Evolutionary conservation across 768 basidiomycete genomes (phyloP), one percentile per base, ranked within the genome.

Genomic region (Scleroderma citrinum): DNA sequence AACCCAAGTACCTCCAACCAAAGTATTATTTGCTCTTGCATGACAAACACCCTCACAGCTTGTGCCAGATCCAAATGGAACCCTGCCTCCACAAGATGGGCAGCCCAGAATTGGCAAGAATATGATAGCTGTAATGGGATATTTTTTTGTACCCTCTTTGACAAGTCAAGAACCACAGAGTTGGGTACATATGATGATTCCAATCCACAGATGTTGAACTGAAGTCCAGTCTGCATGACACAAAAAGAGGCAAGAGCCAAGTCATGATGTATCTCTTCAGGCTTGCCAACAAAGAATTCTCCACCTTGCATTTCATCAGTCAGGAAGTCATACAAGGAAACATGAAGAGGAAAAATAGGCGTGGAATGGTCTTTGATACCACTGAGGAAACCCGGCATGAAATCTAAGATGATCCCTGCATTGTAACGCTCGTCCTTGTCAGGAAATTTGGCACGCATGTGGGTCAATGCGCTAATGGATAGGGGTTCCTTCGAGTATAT

Each of bases 131-230:
- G 19, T 5, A 40, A 10, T 23, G 19, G 7, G 10, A 40, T 40
- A 23, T 23, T 40, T 23, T 21, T 13, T 7, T 38, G 16, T 5
- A 51, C 10, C 11, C 35, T 42, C 20, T 17, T 32, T 17, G 24
- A 5, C 17, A 34, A 24, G 26, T 31, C 44, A 1, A 5, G 1
- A 16, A 69, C 45, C 13, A 66, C 59, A 16, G 38, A 38, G 50
- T 72, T 68, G 13, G 23, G 49, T 8, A 60, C 23, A 45, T 63
- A 59, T 3, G 69, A 70, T 7, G 57, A 62, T 17, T 56, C 53
- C 8, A 72, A 71, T 68, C 44, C n/a, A n/a, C 34, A 35, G 12
- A 35, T 35, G 12, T 71, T 69, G 57, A 72, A 71, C 41, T 50
- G 48, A 23, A 70, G 64, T 4, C 48, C 53, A 3, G 48, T 37